A percentile compares a stretch with the other conserved stretches of the same genome.
These are phyloP conservation scores for Trichosporon faecale DNA, from an alignment of 1,284 basidiomycete genomes.

Conservation along the genomic window DNA sequence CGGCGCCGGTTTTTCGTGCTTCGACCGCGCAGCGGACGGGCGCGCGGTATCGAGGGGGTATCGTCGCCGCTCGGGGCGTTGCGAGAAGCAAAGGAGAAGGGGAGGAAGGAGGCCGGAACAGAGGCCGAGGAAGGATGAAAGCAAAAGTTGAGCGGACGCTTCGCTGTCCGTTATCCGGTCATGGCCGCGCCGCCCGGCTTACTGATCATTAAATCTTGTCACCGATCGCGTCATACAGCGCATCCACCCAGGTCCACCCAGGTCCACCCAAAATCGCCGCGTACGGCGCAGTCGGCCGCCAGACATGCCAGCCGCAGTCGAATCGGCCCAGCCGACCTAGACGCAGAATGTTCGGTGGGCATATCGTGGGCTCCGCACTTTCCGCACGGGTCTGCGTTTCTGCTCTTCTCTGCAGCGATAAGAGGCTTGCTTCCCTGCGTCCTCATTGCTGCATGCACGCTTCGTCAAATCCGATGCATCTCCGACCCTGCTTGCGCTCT, in stretches of 20 bases:
- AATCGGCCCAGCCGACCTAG: neutral
- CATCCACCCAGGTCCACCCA: neutral
- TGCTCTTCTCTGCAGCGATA: neutral
- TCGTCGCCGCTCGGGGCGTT: neutral
- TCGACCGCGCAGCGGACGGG: neutral
- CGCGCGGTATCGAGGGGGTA: neutral
- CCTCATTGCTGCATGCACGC: neutral
- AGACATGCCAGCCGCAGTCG: neutral
- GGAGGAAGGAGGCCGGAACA: neutral
- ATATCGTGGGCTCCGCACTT: neutral
- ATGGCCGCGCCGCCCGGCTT: conserved; percentile 1
- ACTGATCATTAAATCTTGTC: conserved; percentile 5
- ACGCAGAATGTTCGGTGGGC: neutral
- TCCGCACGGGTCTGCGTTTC: neutral
- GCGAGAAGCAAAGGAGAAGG: neutral
- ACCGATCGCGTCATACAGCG: conserved; percentile 6
- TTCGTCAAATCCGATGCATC: neutral
- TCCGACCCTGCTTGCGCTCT: neutral
- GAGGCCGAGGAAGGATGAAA: neutral
- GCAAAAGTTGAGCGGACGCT: neutral
- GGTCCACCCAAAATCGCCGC: neutral
- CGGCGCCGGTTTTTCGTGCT: neutral
- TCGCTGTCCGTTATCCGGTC: neutral
- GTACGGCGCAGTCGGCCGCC: neutral
- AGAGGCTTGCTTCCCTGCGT: neutral